phyloP scores from a whole-genome alignment of 2,329 filamentous ascomycete species.

The Venturia carpophila region DNA sequence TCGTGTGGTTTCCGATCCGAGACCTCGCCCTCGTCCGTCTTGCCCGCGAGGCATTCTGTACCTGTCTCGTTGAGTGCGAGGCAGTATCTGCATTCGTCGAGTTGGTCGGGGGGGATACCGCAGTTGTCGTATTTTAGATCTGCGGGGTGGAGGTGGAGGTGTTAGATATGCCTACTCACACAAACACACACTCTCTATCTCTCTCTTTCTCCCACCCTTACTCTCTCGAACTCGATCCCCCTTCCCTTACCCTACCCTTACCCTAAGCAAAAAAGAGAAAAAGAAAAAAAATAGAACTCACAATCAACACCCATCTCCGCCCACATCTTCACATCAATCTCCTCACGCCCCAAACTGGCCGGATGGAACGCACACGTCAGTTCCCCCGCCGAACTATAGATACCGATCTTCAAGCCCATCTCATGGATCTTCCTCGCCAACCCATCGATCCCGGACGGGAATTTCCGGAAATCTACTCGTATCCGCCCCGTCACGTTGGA shows the following conservation, averaged over 20 bases:
- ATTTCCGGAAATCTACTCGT: constrained; percentile 24
- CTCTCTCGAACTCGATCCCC: too few relatives aligned
- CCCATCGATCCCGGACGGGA: constrained; percentile 23
- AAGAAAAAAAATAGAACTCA: constrained; percentile 23
- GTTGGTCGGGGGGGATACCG: constrained; percentile 41
- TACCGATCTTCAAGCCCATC: constrained; percentile 44
- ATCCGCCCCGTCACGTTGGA: constrained; percentile 37
- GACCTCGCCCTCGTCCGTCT: neutral
- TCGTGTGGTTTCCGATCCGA: neutral
- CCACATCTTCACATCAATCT: constrained; percentile 25
- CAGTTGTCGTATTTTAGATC: constrained; percentile 52
- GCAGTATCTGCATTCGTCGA: constrained; percentile 40
- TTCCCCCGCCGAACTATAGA: constrained; percentile 44
- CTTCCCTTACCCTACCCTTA: too few relatives aligned
- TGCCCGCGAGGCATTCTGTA: neutral
- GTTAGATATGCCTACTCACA: too few relatives aligned
- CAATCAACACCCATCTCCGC: constrained; percentile 43
- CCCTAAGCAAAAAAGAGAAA: too few relatives aligned
- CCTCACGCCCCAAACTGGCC: constrained; percentile 43
- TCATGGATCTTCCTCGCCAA: constrained; percentile 33
- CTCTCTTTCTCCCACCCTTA: too few relatives aligned
- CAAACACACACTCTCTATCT: too few relatives aligned
- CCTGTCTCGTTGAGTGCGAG: constrained; percentile 17
- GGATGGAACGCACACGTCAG: constrained; percentile 33
- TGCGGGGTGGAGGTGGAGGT: constrained; percentile 24